phyloP scores from a whole-genome alignment of 164 flowering plant species.

The Tetrastigma voinierianum region DNA sequence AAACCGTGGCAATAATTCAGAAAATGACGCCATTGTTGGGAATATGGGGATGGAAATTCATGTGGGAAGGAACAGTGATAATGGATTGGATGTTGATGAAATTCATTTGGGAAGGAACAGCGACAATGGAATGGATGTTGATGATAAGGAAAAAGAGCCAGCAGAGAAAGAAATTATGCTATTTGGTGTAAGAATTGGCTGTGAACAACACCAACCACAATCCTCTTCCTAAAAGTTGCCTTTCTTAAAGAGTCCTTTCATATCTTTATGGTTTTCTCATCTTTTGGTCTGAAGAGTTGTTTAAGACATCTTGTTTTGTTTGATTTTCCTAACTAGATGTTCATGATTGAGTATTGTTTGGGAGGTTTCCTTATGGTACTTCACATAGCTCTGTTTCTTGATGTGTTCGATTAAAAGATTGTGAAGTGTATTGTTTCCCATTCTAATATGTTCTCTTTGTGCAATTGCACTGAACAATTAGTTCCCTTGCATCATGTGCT shows the following conservation, averaged over 20 bases:
- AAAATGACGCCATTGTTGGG: not conserved
- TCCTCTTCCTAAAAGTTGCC: not conserved
- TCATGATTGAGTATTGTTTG: too few species aligned
- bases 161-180: not conserved
- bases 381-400: too few species aligned
- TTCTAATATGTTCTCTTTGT: too few species aligned
- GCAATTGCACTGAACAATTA: too few species aligned
- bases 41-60: not conserved
- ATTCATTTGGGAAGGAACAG: not conserved
- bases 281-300: not conserved
- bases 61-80: not conserved
- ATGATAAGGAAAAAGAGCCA: not conserved
- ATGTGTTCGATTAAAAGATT: too few species aligned
- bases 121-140: not conserved
- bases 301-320: too few species aligned
- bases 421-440: too few species aligned
- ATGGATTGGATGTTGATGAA: not conserved
- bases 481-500: too few species aligned
- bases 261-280: not conserved
- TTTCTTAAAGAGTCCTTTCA: not conserved
- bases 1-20: not conserved
- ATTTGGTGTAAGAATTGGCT: not conserved
- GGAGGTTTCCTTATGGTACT: too few species aligned
- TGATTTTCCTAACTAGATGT: too few species aligned
- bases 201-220: not conserved